Base-by-base conservation (phyloP, 139 green algal species). In the Ostreobium quekettii region DNA sequence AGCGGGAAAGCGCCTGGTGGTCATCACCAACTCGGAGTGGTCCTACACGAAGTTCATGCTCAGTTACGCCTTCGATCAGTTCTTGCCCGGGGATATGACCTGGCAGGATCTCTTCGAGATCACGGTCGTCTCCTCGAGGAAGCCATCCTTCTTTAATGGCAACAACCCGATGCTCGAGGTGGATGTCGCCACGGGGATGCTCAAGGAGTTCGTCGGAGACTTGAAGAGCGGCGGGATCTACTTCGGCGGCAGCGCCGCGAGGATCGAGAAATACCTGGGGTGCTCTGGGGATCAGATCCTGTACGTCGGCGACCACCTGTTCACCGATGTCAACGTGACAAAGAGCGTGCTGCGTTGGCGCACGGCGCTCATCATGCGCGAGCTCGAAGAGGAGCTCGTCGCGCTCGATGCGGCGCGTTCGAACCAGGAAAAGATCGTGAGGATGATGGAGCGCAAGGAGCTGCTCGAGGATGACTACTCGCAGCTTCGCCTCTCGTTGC, bases 21-120 rank as follows among this genome's bases (percentile, higher is more conserved):
- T 97, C 48, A 96, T 97, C 76, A 97, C 91, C 46, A 97, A 97
- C 81, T n/a, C n/a, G n/a, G n/a, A n/a, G n/a, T n/a, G n/a, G n/a
- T n/a, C n/a, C n/a, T 96, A 95, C 78, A 96, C 89, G 0, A 60
- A 86, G 30, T 70, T 57, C 35, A 92, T 97, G 80, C 97, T 97
- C 90, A 72, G 47, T 15, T 90, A 83, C 67, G 84, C 91, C 0
- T 97, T 93, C 58, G 78, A 97, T 60, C 74, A 74, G 19, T 92
- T 83, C 79, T 74, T 92, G 59, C 79, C 82, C 1, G 15, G 60
- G n/a, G n/a, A 83, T 63, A 95, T 89, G 85, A 82, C 38, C 1
- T 97, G 90, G 90, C 68, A 90, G 2, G 84, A 96, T 71, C 78
- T 97, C 24, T 97, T 97, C 62, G 87, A 96, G 83, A 92, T 96